These are phyloP conservation scores for Diplosphaera chodatii DNA, from an alignment of 139 green algal genomes.

Conservation along the genomic window DNA sequence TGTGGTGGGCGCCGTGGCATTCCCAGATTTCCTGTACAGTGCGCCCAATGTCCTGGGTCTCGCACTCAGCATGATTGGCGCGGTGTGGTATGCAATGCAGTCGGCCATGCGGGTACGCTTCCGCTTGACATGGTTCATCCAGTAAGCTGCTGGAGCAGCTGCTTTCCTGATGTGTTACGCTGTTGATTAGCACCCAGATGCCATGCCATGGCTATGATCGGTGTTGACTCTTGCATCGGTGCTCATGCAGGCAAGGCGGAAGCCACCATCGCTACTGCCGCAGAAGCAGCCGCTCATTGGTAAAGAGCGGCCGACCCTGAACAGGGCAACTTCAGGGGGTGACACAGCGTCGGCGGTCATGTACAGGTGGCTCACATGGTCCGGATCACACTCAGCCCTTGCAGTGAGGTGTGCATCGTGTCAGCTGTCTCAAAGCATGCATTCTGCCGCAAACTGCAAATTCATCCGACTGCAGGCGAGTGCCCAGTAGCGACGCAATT, in stretches of 20 bases:
- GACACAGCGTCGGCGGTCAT: not conserved
- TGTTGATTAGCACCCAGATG: too few relatives aligned
- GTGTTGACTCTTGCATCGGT: too few relatives aligned
- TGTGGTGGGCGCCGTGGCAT: constrained; percentile 49
- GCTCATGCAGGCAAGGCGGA: not conserved
- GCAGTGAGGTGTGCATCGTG: too few relatives aligned
- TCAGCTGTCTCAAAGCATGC: too few relatives aligned
- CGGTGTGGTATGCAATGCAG: constrained; percentile 52
- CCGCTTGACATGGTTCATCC: too few relatives aligned
- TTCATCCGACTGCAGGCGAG: too few relatives aligned
- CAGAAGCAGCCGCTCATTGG: constrained; percentile 5
- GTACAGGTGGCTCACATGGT: not conserved
- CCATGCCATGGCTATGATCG: too few relatives aligned
- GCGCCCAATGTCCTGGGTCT: constrained; percentile 44
- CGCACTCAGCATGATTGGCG: constrained; percentile 45
- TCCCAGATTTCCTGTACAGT: constrained; percentile 61
- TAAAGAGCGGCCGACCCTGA: not conserved
- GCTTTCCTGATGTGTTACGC: too few relatives aligned
- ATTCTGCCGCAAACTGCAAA: too few relatives aligned
- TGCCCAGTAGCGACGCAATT: too few relatives aligned
- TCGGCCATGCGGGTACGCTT: constrained; percentile 25
- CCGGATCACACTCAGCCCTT: too few relatives aligned
- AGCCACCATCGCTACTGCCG: not conserved
- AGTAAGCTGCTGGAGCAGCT: too few relatives aligned
- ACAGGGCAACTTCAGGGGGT: not conserved